Base-by-base conservation (phyloP, 2,329 filamentous ascomycete genomes). In the Stenocarpella maydis region DNA sequence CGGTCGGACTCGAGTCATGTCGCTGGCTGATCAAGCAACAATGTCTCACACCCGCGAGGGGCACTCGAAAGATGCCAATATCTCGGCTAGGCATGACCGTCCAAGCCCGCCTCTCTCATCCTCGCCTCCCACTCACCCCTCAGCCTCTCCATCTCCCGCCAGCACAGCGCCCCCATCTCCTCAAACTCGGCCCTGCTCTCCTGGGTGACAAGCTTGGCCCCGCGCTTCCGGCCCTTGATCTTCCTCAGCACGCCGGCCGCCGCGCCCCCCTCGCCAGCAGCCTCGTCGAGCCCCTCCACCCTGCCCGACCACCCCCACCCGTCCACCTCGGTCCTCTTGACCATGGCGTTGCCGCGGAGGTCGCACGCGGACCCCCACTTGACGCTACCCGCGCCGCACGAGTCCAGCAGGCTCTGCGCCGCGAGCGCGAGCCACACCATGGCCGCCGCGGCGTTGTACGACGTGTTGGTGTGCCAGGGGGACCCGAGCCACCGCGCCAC, bases 311-410 rank as follows among this genome's bases (percentile, higher is more conserved):
- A 91, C 0, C 94, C 95, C 94, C 95, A 98, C 9, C 94, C 93
- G 52, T 93, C 90, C 3, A 97, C 91, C 79, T 97, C 93, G 1
- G 94, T 97, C 75, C 89, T 88, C 79, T 91, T 91, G 6, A 93
- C 88, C 47, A 86, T 82, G 70, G 87, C 86, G 24, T 84, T 81
- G 0, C 91, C 90, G 67, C 81, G 78, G 14, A 86, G 78, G 72
- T 91, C 86, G 10, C 86, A 87, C n/a, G 88, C 87, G 37, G 91
- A 92, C 3, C 95, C 95, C 95, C 95, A 98, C 82, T 98, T 98
- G 68, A 83, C 63, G 80, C 86, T 77, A 84, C 90, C 71, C 4
- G 84, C 87, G 34, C 76, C 83, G 45, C 84, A 77, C 2, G 82
- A 83, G 63, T 93, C 87, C 17, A 95, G 83, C 24, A 84, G 83